phyloP scores from a whole-genome alignment of 2,329 filamentous ascomycete species.

The Alternaria sp. region DNA sequence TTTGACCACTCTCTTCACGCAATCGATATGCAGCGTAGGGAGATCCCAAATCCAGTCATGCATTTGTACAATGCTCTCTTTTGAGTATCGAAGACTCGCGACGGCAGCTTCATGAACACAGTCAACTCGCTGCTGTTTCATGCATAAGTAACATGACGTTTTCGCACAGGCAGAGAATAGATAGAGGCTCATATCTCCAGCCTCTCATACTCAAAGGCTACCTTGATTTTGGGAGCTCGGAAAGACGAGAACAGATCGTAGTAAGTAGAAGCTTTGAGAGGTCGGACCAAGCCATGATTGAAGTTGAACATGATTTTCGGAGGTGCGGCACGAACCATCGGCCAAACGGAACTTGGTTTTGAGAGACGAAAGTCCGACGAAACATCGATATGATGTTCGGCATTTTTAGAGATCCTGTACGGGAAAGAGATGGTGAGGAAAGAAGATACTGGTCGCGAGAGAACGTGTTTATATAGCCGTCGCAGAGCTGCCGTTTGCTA shows the following conservation, averaged over 20 bases:
- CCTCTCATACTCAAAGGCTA: not conserved
- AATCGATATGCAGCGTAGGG: not conserved
- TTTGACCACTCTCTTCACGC: not conserved
- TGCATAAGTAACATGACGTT: accelerated
- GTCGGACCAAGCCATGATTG: not conserved
- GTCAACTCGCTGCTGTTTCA: not conserved
- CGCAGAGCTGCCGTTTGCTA: not conserved
- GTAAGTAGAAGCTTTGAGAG: not conserved
- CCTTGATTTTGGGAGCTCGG: not conserved
- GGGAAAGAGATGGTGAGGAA: accelerated
- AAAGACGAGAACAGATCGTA: not conserved
- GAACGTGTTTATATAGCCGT: not conserved
- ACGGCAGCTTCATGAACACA: not conserved
- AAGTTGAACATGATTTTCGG: not conserved
- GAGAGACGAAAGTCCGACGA: too few species aligned
- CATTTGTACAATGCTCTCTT: too few species aligned
- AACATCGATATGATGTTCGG: too few species aligned
- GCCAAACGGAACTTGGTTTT: too few species aligned
- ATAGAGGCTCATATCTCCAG: not conserved
- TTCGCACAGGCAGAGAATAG: not conserved
- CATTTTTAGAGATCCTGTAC: too few species aligned
- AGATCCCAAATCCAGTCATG: not conserved
- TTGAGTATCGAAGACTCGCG: too few species aligned
- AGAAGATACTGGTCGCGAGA: not conserved
- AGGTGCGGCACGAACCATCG: not conserved